These are phyloP conservation scores for Scedosporium apiospermum DNA, from an alignment of 2,329 filamentous ascomycete species.

Conservation along the genomic window DNA sequence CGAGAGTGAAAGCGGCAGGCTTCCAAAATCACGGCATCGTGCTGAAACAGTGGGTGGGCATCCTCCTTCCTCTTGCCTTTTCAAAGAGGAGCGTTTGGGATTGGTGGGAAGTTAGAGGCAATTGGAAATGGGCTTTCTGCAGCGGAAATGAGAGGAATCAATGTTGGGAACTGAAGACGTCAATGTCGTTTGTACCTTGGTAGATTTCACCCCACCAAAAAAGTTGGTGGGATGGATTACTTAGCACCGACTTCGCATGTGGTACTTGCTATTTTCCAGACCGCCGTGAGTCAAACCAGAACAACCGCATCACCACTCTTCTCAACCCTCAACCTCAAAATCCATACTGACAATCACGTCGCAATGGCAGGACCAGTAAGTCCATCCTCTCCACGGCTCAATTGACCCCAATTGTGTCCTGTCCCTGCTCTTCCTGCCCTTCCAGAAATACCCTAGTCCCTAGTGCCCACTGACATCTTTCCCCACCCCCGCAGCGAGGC, in stretches of 20 bases:
- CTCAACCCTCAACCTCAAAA: slow-evolving; percentile 2
- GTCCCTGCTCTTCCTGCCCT: neutral
- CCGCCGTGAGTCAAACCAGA: slow-evolving; percentile 10
- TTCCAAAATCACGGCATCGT: too few relatives aligned
- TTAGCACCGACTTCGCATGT: too few relatives aligned
- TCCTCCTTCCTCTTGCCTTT: too few relatives aligned
- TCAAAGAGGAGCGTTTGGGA: too few relatives aligned
- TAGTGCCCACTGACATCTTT: slow-evolving; percentile 6
- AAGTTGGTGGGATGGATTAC: neutral
- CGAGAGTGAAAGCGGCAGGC: too few relatives aligned
- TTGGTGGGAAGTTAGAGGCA: too few relatives aligned
- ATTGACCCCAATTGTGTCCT: neutral
- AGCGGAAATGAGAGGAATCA: too few relatives aligned
- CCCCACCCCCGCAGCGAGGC: slow-evolving; percentile 21
- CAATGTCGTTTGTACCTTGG: too few relatives aligned
- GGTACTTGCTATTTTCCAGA: neutral
- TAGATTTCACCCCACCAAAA: neutral
- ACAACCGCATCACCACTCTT: slow-evolving; percentile 3
- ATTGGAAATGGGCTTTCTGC: too few relatives aligned
- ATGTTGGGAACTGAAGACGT: too few relatives aligned
- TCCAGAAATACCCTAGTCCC: neutral
- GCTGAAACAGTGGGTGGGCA: too few relatives aligned
- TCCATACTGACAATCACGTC: neutral
- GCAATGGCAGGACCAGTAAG: slow-evolving; percentile 21
- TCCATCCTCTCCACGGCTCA: neutral